phyloP scores from a whole-genome alignment of 176 grass and related monocot species.

The Miscanthus lutarioriparius region DNA sequence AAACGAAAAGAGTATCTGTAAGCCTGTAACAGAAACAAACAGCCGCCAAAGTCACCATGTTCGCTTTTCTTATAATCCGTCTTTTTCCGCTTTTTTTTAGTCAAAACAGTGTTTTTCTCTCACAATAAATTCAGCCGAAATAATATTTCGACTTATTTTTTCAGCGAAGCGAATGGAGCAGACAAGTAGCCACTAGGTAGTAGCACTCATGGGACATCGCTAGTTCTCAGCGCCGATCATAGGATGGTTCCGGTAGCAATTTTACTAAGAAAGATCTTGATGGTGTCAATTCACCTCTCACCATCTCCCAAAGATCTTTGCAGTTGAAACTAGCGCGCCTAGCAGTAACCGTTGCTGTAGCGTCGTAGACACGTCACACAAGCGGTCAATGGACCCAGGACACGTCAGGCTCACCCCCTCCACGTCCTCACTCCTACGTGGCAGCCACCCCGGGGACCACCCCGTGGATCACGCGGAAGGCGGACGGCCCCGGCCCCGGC shows the following conservation, averaged over 20 bases:
- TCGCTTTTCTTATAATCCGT: too few relatives aligned
- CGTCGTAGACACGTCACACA: neutral
- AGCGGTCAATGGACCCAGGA: neutral
- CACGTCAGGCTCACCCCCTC: slow-evolving; percentile 22
- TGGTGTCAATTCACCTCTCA: neutral
- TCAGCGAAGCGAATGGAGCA: too few relatives aligned
- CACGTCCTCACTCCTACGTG: slow-evolving; percentile 35
- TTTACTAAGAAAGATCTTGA: neutral
- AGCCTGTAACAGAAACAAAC: too few relatives aligned
- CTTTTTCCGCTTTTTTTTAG: too few relatives aligned
- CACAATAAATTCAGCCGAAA: too few relatives aligned
- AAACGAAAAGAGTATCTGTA: too few relatives aligned
- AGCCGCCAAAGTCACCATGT: too few relatives aligned
- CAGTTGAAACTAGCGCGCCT: neutral
- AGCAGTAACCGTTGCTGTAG: neutral
- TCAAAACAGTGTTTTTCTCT: too few relatives aligned
- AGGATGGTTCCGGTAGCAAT: neutral
- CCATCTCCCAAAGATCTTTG: neutral
- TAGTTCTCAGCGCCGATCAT: neutral
- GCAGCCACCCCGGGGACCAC: neutral
- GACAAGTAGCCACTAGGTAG: neutral
- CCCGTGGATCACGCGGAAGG: slow-evolving; percentile 17
- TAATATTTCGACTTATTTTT: too few relatives aligned
- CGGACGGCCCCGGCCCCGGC: neutral
- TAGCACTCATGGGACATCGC: neutral